Conservation (phyloP, 768 basidiomycete species). For the Tulasnella sp. region DNA sequence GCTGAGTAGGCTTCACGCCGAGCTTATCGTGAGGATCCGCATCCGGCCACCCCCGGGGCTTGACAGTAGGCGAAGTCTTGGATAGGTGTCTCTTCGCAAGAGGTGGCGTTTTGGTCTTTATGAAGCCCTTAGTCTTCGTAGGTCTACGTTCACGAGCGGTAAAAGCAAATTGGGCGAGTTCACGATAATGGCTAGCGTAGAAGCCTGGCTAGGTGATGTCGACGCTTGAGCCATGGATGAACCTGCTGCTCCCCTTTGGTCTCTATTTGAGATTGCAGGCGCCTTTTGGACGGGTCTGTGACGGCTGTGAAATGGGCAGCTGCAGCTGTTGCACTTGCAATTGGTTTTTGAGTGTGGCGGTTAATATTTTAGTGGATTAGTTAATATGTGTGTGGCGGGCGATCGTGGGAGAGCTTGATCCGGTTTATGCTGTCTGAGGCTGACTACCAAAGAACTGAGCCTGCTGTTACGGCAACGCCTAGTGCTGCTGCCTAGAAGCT, state of each 20-base stretch:
- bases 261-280: background rate
- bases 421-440: background rate
- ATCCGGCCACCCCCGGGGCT: background rate
- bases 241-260: background rate
- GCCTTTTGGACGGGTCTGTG: background rate
- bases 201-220: slow-evolving; percentile 3
- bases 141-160: background rate
- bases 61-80: background rate
- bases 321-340: background rate
- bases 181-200: background rate
- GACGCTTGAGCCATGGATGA: background rate
- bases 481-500: background rate
- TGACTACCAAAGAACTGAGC: background rate
- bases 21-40: slow-evolving; percentile 6
- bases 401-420: background rate
- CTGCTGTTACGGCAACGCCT: background rate
- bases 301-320: background rate
- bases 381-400: background rate
- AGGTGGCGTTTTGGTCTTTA: background rate
- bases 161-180: slow-evolving; percentile 9
- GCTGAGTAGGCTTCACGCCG: slow-evolving; percentile 9
- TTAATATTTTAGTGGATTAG: background rate
- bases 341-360: background rate
- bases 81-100: background rate
- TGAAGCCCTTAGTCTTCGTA: background rate